Percentiles rank a stretch among this genome's conserved stretches.
phyloP scores from a whole-genome alignment of 1,284 basidiomycete species.

The Apiotrichum porosum region DNA sequence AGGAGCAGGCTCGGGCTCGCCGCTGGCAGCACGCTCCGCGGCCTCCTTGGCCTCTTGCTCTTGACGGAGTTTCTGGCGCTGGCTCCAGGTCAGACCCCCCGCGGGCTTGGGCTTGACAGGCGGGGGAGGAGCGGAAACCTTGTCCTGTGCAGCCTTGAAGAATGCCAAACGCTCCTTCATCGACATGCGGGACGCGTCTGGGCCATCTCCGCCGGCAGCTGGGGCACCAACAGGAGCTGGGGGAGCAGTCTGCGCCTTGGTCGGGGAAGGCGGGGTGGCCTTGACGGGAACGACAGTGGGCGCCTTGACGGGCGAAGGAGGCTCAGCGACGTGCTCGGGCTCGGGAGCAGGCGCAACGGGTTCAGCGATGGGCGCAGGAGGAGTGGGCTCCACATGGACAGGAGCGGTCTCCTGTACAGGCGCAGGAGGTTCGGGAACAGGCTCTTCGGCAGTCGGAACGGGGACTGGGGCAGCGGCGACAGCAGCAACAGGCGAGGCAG shows the following conservation, averaged over 20 bases:
- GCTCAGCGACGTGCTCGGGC: neutral
- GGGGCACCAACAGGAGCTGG: neutral
- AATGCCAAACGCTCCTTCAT: conserved; percentile 50
- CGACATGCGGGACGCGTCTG: conserved; percentile 29
- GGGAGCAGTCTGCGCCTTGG: conserved; percentile 3
- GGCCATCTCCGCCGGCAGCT: conserved; percentile 15
- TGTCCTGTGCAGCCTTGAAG: conserved; percentile 42
- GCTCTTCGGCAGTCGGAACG: neutral
- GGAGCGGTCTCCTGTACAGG: neutral
- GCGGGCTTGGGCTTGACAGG: conserved; percentile 61
- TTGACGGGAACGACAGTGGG: too few relatives aligned
- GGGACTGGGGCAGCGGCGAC: neutral
- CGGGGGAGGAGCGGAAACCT: conserved; percentile 51
- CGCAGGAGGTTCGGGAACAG: neutral
- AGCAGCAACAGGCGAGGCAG: neutral
- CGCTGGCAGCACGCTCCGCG: conserved; percentile 15
- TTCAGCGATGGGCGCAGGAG: neutral
- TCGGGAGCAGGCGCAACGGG: neutral
- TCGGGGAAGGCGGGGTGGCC: neutral
- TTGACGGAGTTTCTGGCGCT: conserved; percentile 46
- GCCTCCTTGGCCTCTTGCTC: conserved; percentile 46
- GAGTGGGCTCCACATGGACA: neutral
- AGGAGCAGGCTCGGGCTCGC: conserved; percentile 3
- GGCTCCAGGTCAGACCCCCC: conserved; percentile 54
- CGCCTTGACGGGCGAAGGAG: conserved; percentile 9